Evolutionary conservation across 2,329 filamentous ascomycete genomes (phyloP), one percentile per base, ranked within the genome.

Genomic region (Fusarium foetens): DNA sequence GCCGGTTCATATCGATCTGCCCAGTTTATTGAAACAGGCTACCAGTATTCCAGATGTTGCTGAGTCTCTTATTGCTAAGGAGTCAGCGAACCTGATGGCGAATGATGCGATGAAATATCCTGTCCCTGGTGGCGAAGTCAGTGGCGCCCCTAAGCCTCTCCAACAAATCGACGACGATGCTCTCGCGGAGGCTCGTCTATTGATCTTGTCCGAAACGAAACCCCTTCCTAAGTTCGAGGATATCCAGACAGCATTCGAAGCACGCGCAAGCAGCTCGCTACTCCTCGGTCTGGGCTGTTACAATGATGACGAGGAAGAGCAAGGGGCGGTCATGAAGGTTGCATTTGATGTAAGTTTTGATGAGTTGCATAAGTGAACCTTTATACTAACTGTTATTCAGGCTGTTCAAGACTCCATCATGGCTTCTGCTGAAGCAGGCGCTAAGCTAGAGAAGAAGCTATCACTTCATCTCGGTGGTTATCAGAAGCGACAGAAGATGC

Each of bases 381-480:
- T 48, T 8, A 16, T 41, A 41, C 74, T 79, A 73, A 79, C 57
- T 29, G 19, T 66, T 31, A 45, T 66, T 27, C 61, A 93, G 91
- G 87, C 87, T 49, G 88, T 94, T 4, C 93, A 96, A 81, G 89
- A 93, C 51, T 86, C 88, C 12, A 92, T 97, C 70, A 87, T 93
- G 75, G 84, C 88, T 6, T 90, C 91, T 0, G 96, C 95, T 6
- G 91, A 95, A 75, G 88, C 91, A 63, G 93, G 93, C 59, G 94
- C 94, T 79, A 97, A 95, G 81, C 85, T 97, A 3, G 95, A 98
- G 83, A 97, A 97, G 88, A 98, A 96, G 82, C 88, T 99, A n/a
- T 86, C 87, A 0, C 86, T 97, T 59, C 92, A 96, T 76, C 90
- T 97, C 5, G 95, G 95, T 29, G 96, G 96, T 19, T 99, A 99